phyloP scores from a whole-genome alignment of 2,329 filamentous ascomycete species.

The Aspergillus puulaauensis region DNA sequence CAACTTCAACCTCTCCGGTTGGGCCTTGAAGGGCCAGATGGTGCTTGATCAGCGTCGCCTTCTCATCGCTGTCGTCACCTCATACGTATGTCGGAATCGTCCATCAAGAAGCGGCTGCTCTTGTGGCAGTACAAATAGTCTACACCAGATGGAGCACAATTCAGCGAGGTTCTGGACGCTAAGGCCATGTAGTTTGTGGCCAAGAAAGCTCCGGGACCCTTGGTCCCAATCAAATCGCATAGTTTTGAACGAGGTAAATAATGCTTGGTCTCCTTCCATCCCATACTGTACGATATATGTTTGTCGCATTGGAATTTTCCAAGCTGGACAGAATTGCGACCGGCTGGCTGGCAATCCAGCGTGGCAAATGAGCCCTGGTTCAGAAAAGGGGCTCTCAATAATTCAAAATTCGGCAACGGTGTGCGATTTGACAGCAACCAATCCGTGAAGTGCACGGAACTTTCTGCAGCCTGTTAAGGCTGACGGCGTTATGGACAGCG shows the following conservation, averaged over 20 bases:
- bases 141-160: background rate
- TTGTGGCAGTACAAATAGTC: background rate
- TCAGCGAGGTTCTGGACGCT: conserved; percentile 5
- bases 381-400: background rate
- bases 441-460: conserved; percentile 14
- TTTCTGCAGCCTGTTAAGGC: conserved; percentile 36
- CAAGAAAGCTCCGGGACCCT: conserved; percentile 14
- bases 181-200: conserved; percentile 7
- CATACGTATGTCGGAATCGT: background rate
- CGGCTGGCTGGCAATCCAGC: too few relatives aligned
- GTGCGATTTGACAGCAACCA: background rate
- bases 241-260: conserved; percentile 17
- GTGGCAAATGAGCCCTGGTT: background rate
- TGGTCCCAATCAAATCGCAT: conserved; percentile 10
- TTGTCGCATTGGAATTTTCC: background rate
- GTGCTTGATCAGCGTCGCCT: background rate
- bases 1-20: conserved; percentile 1
- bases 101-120: background rate
- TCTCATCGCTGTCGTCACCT: conserved; percentile 1
- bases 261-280: conserved; percentile 15
- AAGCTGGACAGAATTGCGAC: background rate
- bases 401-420: background rate
- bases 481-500: conserved; percentile 24
- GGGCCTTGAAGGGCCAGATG: background rate
- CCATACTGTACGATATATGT: background rate